Percentiles rank a stretch among this genome's conserved stretches.
Conservation (phyloP, 164 flowering plant genomes). For the Macadamia tetraphylla region DNA sequence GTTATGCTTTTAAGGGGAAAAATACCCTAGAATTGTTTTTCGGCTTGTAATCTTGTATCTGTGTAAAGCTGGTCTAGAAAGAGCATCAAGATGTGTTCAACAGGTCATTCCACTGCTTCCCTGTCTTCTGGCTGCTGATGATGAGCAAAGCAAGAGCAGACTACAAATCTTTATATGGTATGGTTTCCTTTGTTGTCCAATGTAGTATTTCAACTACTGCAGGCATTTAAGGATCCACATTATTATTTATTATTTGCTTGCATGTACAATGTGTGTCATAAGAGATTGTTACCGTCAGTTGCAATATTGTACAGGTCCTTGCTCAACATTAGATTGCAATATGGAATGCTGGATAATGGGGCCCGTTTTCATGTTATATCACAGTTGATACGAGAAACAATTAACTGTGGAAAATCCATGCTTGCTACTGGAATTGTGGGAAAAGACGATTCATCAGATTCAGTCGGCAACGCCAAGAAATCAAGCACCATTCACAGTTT, state of each 20-base stretch:
- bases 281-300: slow-evolving; percentile 10
- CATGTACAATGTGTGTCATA: neutral
- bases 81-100: slow-evolving; percentile 83
- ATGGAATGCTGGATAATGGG: slow-evolving; percentile 80
- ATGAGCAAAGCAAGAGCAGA: slow-evolving; percentile 86
- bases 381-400: slow-evolving; percentile 82
- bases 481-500: slow-evolving; percentile 54
- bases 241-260: too few relatives aligned
- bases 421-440: slow-evolving; percentile 62
- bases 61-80: slow-evolving; percentile 65
- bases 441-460: slow-evolving; percentile 63
- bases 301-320: slow-evolving; percentile 50
- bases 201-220: neutral
- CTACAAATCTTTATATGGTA: slow-evolving; percentile 93
- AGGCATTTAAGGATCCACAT: neutral
- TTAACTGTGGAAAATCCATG: slow-evolving; percentile 75
- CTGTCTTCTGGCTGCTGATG: slow-evolving; percentile 70
- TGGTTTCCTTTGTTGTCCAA: neutral
- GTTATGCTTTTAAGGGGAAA: slow-evolving; percentile 95
- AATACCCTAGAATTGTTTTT: slow-evolving; percentile 73
- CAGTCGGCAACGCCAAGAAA: slow-evolving; percentile 47
- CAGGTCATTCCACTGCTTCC: slow-evolving; percentile 77
- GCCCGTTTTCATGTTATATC: slow-evolving; percentile 90
- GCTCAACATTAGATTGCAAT: slow-evolving; percentile 67
- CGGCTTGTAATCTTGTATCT: slow-evolving; percentile 76